Evolutionary conservation across 306 rosid species (phyloP).

Genomic region (Begonia peltatifolia): DNA sequence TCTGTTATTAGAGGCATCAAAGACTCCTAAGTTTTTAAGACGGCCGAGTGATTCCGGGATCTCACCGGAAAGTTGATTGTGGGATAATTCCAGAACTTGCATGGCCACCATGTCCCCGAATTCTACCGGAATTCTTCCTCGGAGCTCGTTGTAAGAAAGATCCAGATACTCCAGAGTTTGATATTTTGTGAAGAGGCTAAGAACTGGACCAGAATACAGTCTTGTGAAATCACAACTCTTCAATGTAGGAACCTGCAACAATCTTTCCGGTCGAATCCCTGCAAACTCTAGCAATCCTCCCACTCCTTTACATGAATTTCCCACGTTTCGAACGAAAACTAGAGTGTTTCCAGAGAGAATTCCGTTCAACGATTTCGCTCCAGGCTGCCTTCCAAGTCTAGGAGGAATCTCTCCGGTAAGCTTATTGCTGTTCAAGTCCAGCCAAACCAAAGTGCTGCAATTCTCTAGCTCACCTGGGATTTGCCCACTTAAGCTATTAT

Average conservation of each 20-base stretch:
- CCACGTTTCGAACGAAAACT: conserved; percentile 85
- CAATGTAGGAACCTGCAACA: conserved; percentile 61
- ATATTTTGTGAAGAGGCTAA: conserved; percentile 74
- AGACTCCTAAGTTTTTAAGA: conserved; percentile 74
- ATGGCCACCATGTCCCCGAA: conserved; percentile 89
- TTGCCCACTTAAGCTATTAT: conserved; percentile 70
- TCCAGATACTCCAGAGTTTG: conserved; percentile 91
- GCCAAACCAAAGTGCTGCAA: conserved; percentile 90
- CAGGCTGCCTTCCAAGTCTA: conserved; percentile 79
- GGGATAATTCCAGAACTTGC: conserved; percentile 82
- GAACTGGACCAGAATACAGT: conserved; percentile 78
- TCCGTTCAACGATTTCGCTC: conserved; percentile 68
- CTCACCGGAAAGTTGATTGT: conserved; percentile 91
- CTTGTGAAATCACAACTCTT: conserved; percentile 86
- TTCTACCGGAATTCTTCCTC: conserved; percentile 79
- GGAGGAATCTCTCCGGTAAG: conserved; percentile 94
- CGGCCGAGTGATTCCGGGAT: conserved; percentile 74
- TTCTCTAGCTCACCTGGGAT: conserved; percentile 75
- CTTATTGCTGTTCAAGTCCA: conserved; percentile 95
- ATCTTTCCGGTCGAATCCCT: conserved; percentile 83
- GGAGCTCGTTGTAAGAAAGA: conserved; percentile 83
- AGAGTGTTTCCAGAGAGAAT: conserved; percentile 79
- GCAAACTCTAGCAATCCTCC: conserved; percentile 92
- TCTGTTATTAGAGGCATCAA: conserved; percentile 84
- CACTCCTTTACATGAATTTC: conserved; percentile 81